Percentiles rank a stretch among this genome's conserved stretches.
Conservation (phyloP, 2,329 filamentous ascomycete genomes). For the Neonectria coccinea region DNA sequence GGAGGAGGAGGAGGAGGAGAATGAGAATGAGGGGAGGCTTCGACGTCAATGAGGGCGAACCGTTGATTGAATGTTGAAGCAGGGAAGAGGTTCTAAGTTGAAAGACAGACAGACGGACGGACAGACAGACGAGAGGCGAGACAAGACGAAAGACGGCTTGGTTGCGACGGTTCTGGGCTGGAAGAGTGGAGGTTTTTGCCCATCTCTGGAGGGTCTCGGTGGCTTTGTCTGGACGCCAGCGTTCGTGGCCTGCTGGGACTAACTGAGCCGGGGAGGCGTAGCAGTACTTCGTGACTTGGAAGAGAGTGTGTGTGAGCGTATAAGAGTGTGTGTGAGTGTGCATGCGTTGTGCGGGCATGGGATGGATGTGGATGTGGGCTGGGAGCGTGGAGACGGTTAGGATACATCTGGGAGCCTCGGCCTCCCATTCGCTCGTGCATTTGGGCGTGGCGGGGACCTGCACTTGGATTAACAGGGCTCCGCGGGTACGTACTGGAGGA, state of each 20-base stretch:
- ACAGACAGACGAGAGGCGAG: conserved; percentile 29
- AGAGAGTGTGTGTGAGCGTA: conserved; percentile 13
- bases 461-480: conserved; percentile 14
- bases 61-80: conserved; percentile 24
- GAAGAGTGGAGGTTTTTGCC: conserved; percentile 37
- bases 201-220: conserved; percentile 7
- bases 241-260: conserved; percentile 11
- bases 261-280: conserved; percentile 16
- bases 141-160: conserved; percentile 11
- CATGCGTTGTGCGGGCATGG: conserved; percentile 18
- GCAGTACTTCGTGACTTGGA: not conserved
- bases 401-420: not conserved
- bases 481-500: conserved; percentile 4
- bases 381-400: conserved; percentile 7
- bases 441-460: conserved; percentile 12
- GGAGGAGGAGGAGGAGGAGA: not conserved
- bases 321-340: conserved; percentile 17
- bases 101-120: conserved; percentile 19
- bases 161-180: conserved; percentile 35
- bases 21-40: conserved; percentile 3
- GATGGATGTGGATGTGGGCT: conserved; percentile 11
- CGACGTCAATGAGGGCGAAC: conserved; percentile 25
- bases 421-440: conserved; percentile 15
- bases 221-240: conserved; percentile 16
- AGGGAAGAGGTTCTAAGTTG: conserved; percentile 29